These are phyloP conservation scores for Phaeosphaeriaceae sp. DNA, from an alignment of 2,329 filamentous ascomycete genomes.

Conservation along the genomic window DNA sequence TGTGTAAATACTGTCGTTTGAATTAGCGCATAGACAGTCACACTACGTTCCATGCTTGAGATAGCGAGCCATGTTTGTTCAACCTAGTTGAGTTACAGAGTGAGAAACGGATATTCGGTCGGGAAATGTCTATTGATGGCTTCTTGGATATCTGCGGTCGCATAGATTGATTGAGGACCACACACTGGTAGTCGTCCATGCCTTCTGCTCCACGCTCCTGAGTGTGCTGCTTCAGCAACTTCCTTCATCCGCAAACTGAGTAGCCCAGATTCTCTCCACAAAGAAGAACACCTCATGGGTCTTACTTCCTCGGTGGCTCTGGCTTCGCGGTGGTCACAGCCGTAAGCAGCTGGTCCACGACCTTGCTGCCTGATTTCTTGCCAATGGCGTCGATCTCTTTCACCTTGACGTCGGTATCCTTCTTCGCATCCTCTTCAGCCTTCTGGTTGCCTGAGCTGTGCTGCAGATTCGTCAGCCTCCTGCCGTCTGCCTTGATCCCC, in stretches of 20 bases:
- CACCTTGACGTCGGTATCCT: constrained; percentile 82
- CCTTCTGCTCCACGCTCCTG: background rate
- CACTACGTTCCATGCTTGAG: background rate
- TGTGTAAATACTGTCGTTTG: background rate
- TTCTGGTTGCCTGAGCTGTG: constrained; percentile 89
- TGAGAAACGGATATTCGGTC: background rate
- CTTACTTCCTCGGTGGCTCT: constrained; percentile 60
- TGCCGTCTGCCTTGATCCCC: background rate
- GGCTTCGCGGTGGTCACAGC: constrained; percentile 88
- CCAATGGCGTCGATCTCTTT: constrained; percentile 82
- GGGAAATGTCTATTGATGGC: background rate
- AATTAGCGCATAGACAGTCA: background rate
- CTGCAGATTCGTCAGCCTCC: constrained; percentile 57
- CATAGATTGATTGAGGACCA: background rate
- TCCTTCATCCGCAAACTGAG: background rate
- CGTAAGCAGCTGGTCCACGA: constrained; percentile 81
- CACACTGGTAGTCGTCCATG: background rate
- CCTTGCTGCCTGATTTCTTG: constrained; percentile 77
- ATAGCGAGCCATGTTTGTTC: no score
- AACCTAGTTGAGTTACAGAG: no score
- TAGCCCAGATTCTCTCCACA: background rate
- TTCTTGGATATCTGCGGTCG: background rate
- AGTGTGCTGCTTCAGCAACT: background rate
- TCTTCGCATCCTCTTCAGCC: constrained; percentile 73
- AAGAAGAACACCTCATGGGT: background rate